These are phyloP conservation scores for Cladosporium sp. DNA, from an alignment of 2,329 filamentous ascomycete genomes.

Conservation along the genomic window DNA sequence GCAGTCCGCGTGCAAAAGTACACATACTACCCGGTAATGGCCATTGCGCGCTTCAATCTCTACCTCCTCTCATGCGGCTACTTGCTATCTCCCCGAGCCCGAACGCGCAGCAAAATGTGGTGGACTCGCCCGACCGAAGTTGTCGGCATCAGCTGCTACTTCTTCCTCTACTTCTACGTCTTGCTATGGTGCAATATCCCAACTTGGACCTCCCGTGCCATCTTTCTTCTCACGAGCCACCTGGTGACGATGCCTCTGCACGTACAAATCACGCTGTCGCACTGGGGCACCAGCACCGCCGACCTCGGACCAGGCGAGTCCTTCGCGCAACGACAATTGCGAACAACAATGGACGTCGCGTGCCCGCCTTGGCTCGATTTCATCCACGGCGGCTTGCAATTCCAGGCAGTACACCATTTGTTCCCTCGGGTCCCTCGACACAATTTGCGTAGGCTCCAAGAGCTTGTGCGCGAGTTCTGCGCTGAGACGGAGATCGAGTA, in stretches of 20 bases:
- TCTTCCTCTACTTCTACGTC: constrained; percentile 59
- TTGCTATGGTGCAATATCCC: constrained; percentile 4
- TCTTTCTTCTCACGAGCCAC: constrained; percentile 76
- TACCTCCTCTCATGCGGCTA: constrained; percentile 78
- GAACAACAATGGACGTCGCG: constrained; percentile 48
- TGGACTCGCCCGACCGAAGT: constrained; percentile 84
- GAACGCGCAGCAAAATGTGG: constrained; percentile 70
- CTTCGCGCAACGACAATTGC: constrained; percentile 84
- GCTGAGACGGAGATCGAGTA: constrained; percentile 79
- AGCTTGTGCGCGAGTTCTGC: constrained; percentile 75
- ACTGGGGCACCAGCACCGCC: constrained; percentile 86
- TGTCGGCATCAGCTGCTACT: constrained; percentile 72
- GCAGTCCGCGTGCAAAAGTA: constrained; percentile 72
- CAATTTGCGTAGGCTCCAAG: constrained; percentile 72
- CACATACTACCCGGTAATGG: constrained; percentile 76
- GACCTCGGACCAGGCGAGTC: constrained; percentile 80
- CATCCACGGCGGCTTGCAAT: constrained; percentile 82
- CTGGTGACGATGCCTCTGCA: constrained; percentile 77
- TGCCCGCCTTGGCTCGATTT: constrained; percentile 74
- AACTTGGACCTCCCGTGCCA: constrained; percentile 18
- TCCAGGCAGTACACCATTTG: constrained; percentile 83
- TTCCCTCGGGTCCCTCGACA: constrained; percentile 81
- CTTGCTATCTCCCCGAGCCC: constrained; percentile 65
- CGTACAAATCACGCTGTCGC: constrained; percentile 84
- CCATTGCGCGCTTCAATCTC: constrained; percentile 81